Base-by-base conservation (phyloP, 371 early-diverging fungal species). In the Rhizopus stolonifer region DNA sequence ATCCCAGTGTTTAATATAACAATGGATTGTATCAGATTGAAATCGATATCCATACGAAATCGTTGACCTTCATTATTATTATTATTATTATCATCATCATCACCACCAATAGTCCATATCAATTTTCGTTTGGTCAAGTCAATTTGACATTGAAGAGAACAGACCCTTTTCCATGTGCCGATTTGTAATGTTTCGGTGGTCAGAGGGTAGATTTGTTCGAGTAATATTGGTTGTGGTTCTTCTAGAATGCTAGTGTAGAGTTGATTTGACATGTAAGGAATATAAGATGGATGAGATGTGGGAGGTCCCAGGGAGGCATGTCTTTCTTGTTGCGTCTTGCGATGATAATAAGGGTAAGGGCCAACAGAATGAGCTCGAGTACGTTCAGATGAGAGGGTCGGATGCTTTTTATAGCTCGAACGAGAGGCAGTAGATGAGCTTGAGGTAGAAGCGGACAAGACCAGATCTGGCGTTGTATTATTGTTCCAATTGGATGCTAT, bases 91-190 rank as follows among this genome's bases (percentile, higher is more conserved):
- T n/a, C n/a, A n/a, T n/a, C n/a, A 38, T 72, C 58, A 13, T 54
- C 66, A 58, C 87, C 87, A 9, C 72, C 69, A 45, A 89, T 81
- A 45, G 73, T 69, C 85, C 85, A 87, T 3, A 79, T 67, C 60
- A 89, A 65, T 24, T 67, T 54, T n/a, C 73, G 77, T 17, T 70
- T 58, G 7, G 64, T 48, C 1, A 74, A 67, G 24, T 79, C 68
- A 59, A 81, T 78, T 33, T 76, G 74, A 60, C 84, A 84, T 31
- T 77, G 53, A 25, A 88, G 59, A 48, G 83, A 83, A 21, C 69
- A 61, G 53, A 86, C 80, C 23, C 89, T 80, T 45, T 87, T 82
- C 89, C 89, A 89, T 8, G 79, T 82, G 38, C 89, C 89, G 47
- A 89, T 84, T 13, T 76, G 64, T 29, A 89, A 60, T 11, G 83